phyloP scores from a whole-genome alignment of 163 green algal species.

The Scenedesmus sp. region DNA sequence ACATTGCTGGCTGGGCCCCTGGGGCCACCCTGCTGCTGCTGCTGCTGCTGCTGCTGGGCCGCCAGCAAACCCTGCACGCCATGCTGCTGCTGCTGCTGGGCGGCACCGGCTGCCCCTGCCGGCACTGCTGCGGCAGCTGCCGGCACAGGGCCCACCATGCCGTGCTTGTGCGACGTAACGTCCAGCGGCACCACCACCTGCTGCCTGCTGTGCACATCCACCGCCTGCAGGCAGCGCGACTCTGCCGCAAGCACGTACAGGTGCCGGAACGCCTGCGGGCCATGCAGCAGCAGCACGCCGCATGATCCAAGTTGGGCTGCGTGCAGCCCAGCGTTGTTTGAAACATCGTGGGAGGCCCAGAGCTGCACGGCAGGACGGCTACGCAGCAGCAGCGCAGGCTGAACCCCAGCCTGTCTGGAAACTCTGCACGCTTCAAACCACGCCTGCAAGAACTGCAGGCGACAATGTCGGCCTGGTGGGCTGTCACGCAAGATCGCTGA shows the following conservation, averaged over 20 bases:
- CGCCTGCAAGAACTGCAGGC: conserved; percentile 82
- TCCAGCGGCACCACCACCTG: conserved; percentile 81
- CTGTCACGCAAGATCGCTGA: conserved; percentile 86
- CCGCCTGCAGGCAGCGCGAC: conserved; percentile 82
- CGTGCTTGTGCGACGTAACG: conserved; percentile 2
- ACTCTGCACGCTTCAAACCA: background rate
- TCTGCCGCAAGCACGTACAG: conserved; percentile 95
- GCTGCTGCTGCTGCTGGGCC: background rate
- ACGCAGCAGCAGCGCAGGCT: too few relatives aligned
- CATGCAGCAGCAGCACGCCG: conserved; percentile 12
- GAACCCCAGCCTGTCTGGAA: background rate
- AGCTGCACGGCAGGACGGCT: too few relatives aligned
- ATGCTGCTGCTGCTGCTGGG: background rate
- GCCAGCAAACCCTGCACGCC: background rate
- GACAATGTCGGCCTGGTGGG: conserved; percentile 89
- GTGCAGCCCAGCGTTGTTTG: too few relatives aligned
- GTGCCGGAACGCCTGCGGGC: conserved; percentile 92
- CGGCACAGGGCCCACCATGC: background rate
- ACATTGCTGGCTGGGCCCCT: background rate
- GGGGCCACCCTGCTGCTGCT: background rate
- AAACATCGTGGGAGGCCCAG: too few relatives aligned
- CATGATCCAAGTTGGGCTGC: too few relatives aligned
- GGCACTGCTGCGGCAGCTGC: background rate
- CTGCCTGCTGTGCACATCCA: conserved; percentile 86
- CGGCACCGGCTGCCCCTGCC: background rate